Evolutionary conservation across 1,284 basidiomycete species (phyloP).

Genomic region (Thecaphora thlaspeos): DNA sequence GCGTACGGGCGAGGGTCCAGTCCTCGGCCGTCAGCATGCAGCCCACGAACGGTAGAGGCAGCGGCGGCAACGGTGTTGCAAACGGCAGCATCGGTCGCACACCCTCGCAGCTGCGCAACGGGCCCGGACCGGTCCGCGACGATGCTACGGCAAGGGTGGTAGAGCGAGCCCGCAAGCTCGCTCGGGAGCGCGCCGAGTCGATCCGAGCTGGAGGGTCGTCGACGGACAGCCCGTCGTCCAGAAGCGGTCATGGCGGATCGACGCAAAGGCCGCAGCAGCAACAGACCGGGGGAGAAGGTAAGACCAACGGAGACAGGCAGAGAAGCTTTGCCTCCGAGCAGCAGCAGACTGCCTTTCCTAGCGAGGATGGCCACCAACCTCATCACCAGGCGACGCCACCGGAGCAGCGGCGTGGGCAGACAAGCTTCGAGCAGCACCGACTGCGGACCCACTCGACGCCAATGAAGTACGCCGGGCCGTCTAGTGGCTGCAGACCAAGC

Average conservation of each 20-base stretch:
- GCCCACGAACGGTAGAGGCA: no score
- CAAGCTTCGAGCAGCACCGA: conserved; percentile 11
- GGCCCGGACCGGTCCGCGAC: background rate
- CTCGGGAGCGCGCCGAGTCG: conserved; percentile 1
- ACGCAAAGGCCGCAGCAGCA: no score
- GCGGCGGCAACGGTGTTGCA: no score
- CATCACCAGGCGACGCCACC: background rate
- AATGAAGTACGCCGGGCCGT: conserved; percentile 2
- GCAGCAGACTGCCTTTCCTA: background rate
- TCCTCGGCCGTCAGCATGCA: background rate
- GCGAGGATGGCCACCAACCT: no score
- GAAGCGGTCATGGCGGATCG: background rate
- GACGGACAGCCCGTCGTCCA: background rate
- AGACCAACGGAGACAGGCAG: background rate
- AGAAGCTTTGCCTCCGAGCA: conserved; percentile 1
- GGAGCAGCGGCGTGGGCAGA: no score
- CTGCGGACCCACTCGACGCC: conserved; percentile 31
- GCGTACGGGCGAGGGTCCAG: background rate
- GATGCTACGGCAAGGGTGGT: conserved; percentile 23
- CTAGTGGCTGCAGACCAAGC: conserved; percentile 8
- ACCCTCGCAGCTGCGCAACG: background rate
- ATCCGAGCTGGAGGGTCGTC: background rate
- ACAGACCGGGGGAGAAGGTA: conserved; percentile 2
- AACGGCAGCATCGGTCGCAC: no score
- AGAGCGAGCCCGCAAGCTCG: conserved; percentile 21